Evolutionary conservation across 805 yeast species (phyloP), one percentile per base, ranked within the genome.

Genomic region (Jamesozyma gamospora): DNA sequence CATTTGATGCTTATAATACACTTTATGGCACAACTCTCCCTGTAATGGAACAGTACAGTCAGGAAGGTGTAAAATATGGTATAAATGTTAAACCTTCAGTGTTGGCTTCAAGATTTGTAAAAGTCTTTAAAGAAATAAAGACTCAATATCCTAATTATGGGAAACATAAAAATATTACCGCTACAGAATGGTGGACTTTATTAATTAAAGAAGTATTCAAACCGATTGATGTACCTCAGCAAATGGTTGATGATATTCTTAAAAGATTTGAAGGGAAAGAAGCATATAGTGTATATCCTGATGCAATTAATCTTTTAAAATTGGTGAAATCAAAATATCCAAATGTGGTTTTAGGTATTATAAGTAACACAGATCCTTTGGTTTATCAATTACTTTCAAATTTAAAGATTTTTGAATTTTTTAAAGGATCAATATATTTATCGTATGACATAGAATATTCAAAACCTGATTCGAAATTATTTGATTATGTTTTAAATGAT

Each of bases 1-100:
- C 86, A 1, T 69, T 80, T 40, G 90, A 81, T 56, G 82, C 79
- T 0, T 81, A 77, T 58, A 77, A 75, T 32, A 81, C 88, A 0
- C 55, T 81, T 8, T 79, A 77, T 52, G 62, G 72, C 0, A 82
- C 87, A 2, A 65, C 63, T 15, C 59, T 60, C 24, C 74, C 82
- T 0, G 71, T 80, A 0, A 57, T 72, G 31, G 57, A 62, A n/a
- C 79, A 72, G 44, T 81, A 81, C 50, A 62, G 68, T 32, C 54
- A 61, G 3, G 67, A 77, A 4, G 75, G 76, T 0, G 37, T 51
- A 6, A 64, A 64, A 34, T 68, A 67, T 52, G 77, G 77, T 1
- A 43, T 75, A 4, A 34, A 47, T 1, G 51, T 52, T 2, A 51
- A 58, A n/a, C 51, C 59, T 3, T 41, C 44, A 4, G 45, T 42